These are phyloP conservation scores for Moesziomyces antarcticus DNA, from an alignment of 1,284 basidiomycete genomes.

Conservation along the genomic window DNA sequence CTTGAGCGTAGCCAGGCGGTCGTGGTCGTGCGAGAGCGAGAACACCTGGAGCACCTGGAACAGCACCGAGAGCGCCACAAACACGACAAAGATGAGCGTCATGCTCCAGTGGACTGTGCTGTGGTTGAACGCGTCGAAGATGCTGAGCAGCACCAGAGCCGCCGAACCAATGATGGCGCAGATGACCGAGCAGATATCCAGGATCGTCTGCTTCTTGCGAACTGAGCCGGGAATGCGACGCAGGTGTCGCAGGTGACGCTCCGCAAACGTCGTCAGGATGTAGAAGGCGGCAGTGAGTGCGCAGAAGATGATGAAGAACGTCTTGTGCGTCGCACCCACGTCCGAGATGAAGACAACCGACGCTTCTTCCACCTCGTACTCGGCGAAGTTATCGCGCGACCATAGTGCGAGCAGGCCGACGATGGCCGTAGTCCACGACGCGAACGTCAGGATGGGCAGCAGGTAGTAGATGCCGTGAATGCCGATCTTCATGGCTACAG, in stretches of 20 bases:
- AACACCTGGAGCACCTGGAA: slow-evolving; percentile 71
- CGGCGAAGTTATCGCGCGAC: slow-evolving; percentile 67
- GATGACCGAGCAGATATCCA: slow-evolving; percentile 69
- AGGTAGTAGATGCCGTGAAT: slow-evolving; percentile 46
- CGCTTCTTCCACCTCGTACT: slow-evolving; percentile 68
- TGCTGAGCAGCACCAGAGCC: slow-evolving; percentile 70
- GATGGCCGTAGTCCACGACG: slow-evolving; percentile 53
- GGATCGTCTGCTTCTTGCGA: slow-evolving; percentile 65
- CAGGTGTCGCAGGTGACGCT: slow-evolving; percentile 71
- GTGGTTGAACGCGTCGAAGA: slow-evolving; percentile 69
- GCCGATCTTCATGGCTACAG: slow-evolving; percentile 36
- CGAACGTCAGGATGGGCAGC: slow-evolving; percentile 50
- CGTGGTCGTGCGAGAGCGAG: slow-evolving; percentile 68
- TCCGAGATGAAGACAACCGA: slow-evolving; percentile 70
- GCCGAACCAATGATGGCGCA: slow-evolving; percentile 69
- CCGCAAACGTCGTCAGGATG: slow-evolving; percentile 69
- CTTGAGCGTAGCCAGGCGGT: slow-evolving; percentile 68
- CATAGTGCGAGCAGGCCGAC: slow-evolving; percentile 68
- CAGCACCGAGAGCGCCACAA: slow-evolving; percentile 70
- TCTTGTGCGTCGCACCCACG: slow-evolving; percentile 68
- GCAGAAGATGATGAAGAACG: slow-evolving; percentile 61
- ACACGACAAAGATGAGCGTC: slow-evolving; percentile 71
- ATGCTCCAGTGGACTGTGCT: slow-evolving; percentile 70
- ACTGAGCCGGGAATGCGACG: slow-evolving; percentile 71
- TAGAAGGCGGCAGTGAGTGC: slow-evolving; percentile 55